These are phyloP conservation scores for Asterionellopsis glacialis DNA, from an alignment of 108 stramenopile genomes.

Conservation along the genomic window DNA sequence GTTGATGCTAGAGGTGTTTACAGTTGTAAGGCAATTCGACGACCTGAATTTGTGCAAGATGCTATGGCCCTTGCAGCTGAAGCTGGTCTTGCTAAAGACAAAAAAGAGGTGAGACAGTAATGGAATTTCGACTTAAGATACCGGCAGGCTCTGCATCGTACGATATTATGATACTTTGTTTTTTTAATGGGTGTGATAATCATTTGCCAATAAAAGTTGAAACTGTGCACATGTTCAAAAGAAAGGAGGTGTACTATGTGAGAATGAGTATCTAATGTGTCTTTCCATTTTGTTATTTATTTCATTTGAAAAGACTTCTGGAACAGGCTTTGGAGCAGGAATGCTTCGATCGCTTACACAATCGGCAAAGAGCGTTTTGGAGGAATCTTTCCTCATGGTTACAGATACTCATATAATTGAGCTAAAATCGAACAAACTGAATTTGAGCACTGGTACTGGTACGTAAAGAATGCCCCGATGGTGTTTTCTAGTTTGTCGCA, in stretches of 20 bases:
- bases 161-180: not conserved
- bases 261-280: too few species aligned
- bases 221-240: too few species aligned
- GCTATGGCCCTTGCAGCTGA: slow-evolving; percentile 45
- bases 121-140: not conserved
- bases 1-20: slow-evolving; percentile 79
- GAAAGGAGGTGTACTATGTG: too few species aligned
- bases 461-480: not conserved
- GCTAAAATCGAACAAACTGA: slow-evolving; percentile 70
- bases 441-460: slow-evolving; percentile 65
- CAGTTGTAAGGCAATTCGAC: slow-evolving; percentile 78
- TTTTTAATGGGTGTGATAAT: not conserved
- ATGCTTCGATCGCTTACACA: slow-evolving; percentile 78
- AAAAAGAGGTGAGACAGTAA: slow-evolving; percentile 25
- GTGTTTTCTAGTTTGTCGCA: too few species aligned
- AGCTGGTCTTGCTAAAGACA: slow-evolving; percentile 18
- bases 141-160: not conserved
- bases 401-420: slow-evolving; percentile 83
- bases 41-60: slow-evolving; percentile 69
- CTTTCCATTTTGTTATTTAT: not conserved
- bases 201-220: too few species aligned
- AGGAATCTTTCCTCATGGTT: slow-evolving; percentile 87
- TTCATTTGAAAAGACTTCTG: slow-evolving; percentile 34
- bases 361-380: slow-evolving; percentile 76
- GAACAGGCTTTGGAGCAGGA: slow-evolving; percentile 41